Conservation (phyloP, 2,329 filamentous ascomycete species). For the Ascochyta rabiei region DNA sequence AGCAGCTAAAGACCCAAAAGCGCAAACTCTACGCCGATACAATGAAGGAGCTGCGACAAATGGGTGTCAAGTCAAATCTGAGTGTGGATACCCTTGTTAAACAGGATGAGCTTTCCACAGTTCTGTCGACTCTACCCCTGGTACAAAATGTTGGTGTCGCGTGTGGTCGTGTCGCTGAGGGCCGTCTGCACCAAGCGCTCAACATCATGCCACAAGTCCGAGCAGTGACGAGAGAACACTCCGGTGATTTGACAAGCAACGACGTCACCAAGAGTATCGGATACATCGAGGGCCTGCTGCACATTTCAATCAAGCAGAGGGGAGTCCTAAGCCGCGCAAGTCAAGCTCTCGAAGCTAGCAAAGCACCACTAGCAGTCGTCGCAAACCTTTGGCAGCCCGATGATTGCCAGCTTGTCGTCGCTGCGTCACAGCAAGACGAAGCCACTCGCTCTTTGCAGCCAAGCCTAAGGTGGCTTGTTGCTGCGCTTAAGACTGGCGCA, state of each 20-base stretch:
- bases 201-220: conserved; percentile 74
- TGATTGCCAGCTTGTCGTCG: conserved; percentile 22
- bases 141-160: conserved; percentile 35
- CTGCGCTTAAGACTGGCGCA: conserved; percentile 68
- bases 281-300: conserved; percentile 83
- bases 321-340: conserved; percentile 44
- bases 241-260: conserved; percentile 80
- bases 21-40: conserved; percentile 89
- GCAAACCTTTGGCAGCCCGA: conserved; percentile 33
- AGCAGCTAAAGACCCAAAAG: conserved; percentile 90
- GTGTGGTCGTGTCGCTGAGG: conserved; percentile 57
- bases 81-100: conserved; percentile 73
- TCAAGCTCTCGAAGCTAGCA: conserved; percentile 46
- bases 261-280: conserved; percentile 81
- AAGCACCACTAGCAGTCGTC: conserved; percentile 46
- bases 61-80: conserved; percentile 88
- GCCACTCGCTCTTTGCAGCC: conserved; percentile 22
- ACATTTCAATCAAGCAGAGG: conserved; percentile 68
- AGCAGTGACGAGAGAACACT: conserved; percentile 72
- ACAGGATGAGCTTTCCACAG: conserved; percentile 72
- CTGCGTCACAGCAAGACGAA: conserved; percentile 18
- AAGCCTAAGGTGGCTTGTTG: conserved; percentile 65
- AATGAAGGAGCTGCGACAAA: conserved; percentile 78
- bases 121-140: conserved; percentile 64
- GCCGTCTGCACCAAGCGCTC: conserved; percentile 79